Base-by-base conservation (phyloP, 768 basidiomycete species). In the Hortiboletus flavorubellus region DNA sequence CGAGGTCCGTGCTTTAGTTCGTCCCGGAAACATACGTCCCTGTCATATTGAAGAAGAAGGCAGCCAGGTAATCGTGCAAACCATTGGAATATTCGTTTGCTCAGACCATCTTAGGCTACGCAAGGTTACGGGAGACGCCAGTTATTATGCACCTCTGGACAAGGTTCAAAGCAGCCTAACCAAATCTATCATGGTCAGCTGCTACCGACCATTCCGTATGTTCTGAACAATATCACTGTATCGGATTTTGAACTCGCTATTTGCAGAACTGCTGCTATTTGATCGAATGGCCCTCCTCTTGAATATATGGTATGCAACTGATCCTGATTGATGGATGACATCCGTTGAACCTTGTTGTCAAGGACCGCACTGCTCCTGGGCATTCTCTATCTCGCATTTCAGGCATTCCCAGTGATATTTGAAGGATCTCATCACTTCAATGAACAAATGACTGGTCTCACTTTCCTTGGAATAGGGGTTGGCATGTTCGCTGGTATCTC, bases 261-360 rank as follows among this genome's bases (percentile, higher is more conserved):
- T 51, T 16, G 35, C 55, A 88, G 87, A 84, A 66, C 72, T 91
- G 7, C 71, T 89, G 5, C 40, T 81, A 0, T 80, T 75, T 46
- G 88, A 94, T 60, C 76, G 80, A n/a, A 93, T 92, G 89, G 86
- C 86, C 0, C 75, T 91, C 5, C 69, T 86, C 5, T 74, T 93
- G 9, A 79, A 90, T 66, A 67, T 80, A 14, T 92, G 90, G 91
- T 86, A 67, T 3, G 78, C 37, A 37, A 30, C 64, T 31, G 30
- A 29, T 21, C 30, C 26, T 35, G 31, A 50, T 45, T 10, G 9
- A 38, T 42, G 18, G 1, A 30, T 65, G 8, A 60, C 42, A 11
- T 38, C 34, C 1, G 9, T 34, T 37, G 30, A 46, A 26, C 16
- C 10, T 5, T 35, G 42, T 46, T 52, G 23, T 48, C 18, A 49